phyloP scores from a whole-genome alignment of 83 land plant species.

The Picea abies region DNA sequence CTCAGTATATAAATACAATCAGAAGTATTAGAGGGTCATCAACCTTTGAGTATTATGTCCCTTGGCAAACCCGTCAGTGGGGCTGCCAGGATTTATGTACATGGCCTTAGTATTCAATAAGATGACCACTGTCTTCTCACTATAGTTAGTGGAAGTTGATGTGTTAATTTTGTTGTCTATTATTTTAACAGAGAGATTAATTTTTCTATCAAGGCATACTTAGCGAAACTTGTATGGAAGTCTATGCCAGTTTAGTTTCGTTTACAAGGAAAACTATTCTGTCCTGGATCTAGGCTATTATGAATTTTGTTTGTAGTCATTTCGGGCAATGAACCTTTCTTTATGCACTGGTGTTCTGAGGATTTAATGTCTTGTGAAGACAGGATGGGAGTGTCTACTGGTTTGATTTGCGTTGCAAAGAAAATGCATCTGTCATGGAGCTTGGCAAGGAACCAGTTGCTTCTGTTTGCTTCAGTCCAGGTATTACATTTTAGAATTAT shows the following conservation, averaged over 20 bases:
- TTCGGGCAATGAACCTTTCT: neutral
- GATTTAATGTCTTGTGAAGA: neutral
- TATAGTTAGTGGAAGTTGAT: too few species aligned
- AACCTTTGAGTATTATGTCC: too few species aligned
- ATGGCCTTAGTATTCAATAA: too few species aligned
- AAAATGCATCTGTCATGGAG: conserved; percentile 10
- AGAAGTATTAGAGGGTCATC: too few species aligned
- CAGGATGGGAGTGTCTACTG: conserved; percentile 16
- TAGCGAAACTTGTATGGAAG: neutral
- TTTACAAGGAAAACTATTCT: neutral
- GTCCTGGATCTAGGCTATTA: too few species aligned
- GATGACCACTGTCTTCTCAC: too few species aligned
- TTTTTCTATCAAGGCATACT: too few species aligned
- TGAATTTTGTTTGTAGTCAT: neutral
- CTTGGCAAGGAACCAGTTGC: conserved; percentile 16
- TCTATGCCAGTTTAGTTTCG: neutral
- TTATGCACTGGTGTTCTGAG: neutral
- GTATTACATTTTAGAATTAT: neutral
- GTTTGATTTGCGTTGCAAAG: conserved; percentile 13
- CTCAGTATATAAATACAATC: too few species aligned
- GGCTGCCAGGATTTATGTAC: too few species aligned
- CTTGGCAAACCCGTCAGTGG: too few species aligned
- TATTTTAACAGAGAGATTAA: too few species aligned
- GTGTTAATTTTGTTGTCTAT: too few species aligned
- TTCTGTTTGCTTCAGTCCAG: conserved; percentile 9